Evolutionary conservation across 169 alveolate genomes (phyloP).

Genomic region (Plasmodium berghei): DNA sequence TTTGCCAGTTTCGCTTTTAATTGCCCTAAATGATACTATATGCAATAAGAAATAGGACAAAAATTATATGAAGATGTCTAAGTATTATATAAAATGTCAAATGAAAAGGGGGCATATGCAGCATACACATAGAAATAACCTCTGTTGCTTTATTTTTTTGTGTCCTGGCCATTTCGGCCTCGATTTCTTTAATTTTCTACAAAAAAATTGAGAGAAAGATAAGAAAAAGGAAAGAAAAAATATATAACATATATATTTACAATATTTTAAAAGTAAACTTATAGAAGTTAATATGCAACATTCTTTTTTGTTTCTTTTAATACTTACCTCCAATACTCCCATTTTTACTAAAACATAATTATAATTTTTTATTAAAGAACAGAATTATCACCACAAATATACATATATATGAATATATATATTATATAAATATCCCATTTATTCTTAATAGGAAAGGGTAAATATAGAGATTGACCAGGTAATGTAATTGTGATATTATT

Average conservation of each 20-base stretch:
- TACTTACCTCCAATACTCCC: slow-evolving; percentile 67
- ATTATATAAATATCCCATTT: too few species aligned
- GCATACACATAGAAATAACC: slow-evolving; percentile 11
- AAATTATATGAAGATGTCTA: neutral
- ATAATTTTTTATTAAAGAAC: neutral
- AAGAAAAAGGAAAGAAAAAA: neutral
- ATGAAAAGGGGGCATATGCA: neutral
- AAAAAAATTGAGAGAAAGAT: slow-evolving; percentile 17
- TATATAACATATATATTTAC: neutral
- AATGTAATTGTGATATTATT: too few species aligned
- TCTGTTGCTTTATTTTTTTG: slow-evolving; percentile 98
- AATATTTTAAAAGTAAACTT: too few species aligned
- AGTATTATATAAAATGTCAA: neutral
- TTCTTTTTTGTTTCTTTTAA: neutral
- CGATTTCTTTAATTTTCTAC: slow-evolving; percentile 91
- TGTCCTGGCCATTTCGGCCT: slow-evolving; percentile 98
- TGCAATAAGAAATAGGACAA: neutral
- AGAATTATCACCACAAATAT: neutral
- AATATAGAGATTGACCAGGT: too few species aligned
- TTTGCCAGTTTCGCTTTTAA: slow-evolving; percentile 97
- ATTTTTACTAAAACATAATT: slow-evolving; percentile 8
- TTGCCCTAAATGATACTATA: slow-evolving; percentile 93
- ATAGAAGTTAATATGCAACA: neutral
- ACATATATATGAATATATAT: neutral
- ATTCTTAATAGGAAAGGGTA: too few species aligned